phyloP scores from a whole-genome alignment of 176 grass and related monocot genomes.

The Zea mays region Zm-B73-REFERENCE-NAM-5.0 NC_050097.1:241777001-241777500 shows the following conservation, averaged over 20 bases:
- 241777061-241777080: slow-evolving; percentile 70
- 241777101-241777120: not conserved
- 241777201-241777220: slow-evolving; percentile 70
- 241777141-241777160: too few relatives aligned
- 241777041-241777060: slow-evolving; percentile 69
- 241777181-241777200: slow-evolving; percentile 64
- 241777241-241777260: slow-evolving; percentile 74
- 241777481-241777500: too few relatives aligned
- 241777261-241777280: slow-evolving; percentile 60
- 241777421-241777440: slow-evolving; percentile 26
- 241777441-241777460: not conserved
- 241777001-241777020: slow-evolving; percentile 88
- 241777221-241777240: slow-evolving; percentile 71
- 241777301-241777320: not conserved
- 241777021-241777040: slow-evolving; percentile 97
- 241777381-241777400: slow-evolving; percentile 62
- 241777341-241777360: slow-evolving; percentile 67
- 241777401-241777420: slow-evolving; percentile 70
- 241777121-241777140: too few relatives aligned
- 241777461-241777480: not conserved
- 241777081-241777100: not conserved
- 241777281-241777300: slow-evolving; percentile 60
- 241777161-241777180: too few relatives aligned
- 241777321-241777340: not conserved
- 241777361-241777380: slow-evolving; percentile 90